These are phyloP conservation scores for Citropsis articulata DNA, from an alignment of 345 rosid genomes.

Conservation along the genomic window DNA sequence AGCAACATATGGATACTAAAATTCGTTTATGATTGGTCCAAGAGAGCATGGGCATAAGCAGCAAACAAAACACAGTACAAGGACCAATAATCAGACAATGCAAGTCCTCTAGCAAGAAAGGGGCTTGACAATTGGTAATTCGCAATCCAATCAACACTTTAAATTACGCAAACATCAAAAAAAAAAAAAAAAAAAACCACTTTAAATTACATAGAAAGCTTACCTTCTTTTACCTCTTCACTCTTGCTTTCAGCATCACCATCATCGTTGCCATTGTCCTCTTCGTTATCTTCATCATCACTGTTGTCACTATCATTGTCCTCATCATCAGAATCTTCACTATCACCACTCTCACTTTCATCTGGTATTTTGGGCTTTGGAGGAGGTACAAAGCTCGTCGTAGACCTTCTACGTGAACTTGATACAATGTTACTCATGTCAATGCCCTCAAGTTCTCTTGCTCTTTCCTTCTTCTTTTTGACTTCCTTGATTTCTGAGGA, in stretches of 20 bases:
- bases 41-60: neutral
- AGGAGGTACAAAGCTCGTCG: slow-evolving; percentile 59
- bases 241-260: slow-evolving; percentile 37
- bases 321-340: slow-evolving; percentile 34
- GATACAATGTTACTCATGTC: slow-evolving; percentile 77
- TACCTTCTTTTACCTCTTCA: slow-evolving; percentile 51
- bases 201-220: slow-evolving; percentile 14
- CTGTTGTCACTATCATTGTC: slow-evolving; percentile 33
- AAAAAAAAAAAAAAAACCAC: neutral
- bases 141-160: neutral
- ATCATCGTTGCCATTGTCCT: slow-evolving; percentile 30
- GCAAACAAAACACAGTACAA: neutral
- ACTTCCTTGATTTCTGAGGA: slow-evolving; percentile 83
- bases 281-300: slow-evolving; percentile 32
- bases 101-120: neutral
- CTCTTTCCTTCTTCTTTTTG: slow-evolving; percentile 61
- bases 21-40: neutral
- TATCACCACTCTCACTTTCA: slow-evolving; percentile 50
- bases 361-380: slow-evolving; percentile 68
- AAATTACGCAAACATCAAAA: neutral
- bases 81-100: slow-evolving; percentile 6
- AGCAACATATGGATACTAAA: neutral
- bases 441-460: slow-evolving; percentile 86
- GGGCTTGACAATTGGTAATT: neutral
- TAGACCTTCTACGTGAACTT: slow-evolving; percentile 76